These are phyloP conservation scores for Amphicarpaea edgeworthii DNA, from an alignment of 306 rosid species.

Conservation along the genomic window DNA sequence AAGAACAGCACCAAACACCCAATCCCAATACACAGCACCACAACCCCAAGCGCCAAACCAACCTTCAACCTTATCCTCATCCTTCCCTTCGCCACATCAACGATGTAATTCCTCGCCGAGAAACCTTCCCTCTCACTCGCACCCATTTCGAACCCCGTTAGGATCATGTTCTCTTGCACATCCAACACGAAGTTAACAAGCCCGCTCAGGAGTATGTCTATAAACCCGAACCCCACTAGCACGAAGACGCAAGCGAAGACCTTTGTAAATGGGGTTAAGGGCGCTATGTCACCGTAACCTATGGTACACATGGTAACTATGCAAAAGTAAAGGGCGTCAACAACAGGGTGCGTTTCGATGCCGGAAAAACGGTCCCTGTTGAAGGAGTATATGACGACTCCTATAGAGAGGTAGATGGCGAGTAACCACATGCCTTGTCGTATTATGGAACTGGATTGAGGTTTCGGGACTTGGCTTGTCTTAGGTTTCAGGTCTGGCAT, in stretches of 20 bases:
- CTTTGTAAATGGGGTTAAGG: slow-evolving; percentile 63
- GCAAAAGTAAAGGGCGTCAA: slow-evolving; percentile 85
- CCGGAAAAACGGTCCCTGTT: slow-evolving; percentile 71
- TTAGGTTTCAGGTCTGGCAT: slow-evolving; percentile 56
- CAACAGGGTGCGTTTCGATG: slow-evolving; percentile 68
- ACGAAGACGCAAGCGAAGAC: slow-evolving; percentile 78
- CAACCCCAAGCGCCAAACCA: slow-evolving; percentile 85
- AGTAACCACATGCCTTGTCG: slow-evolving; percentile 70
- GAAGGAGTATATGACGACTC: slow-evolving; percentile 73
- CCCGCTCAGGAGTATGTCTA: slow-evolving; percentile 76
- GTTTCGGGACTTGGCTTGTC: slow-evolving; percentile 54
- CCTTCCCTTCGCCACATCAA: slow-evolving; percentile 86
- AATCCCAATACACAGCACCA: slow-evolving; percentile 73
- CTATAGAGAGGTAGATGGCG: slow-evolving; percentile 60
- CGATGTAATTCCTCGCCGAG: slow-evolving; percentile 66
- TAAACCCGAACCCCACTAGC: slow-evolving; percentile 81
- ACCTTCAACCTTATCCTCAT: slow-evolving; percentile 89
- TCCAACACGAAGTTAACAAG: slow-evolving; percentile 78
- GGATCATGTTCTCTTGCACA: slow-evolving; percentile 69
- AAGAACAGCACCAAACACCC: slow-evolving; percentile 69
- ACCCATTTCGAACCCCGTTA: slow-evolving; percentile 62
- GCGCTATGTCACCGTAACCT: slow-evolving; percentile 85
- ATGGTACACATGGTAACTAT: slow-evolving; percentile 92
- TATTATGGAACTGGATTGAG: slow-evolving; percentile 61
- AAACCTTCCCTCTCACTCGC: slow-evolving; percentile 45